A percentile compares a stretch with the other conserved stretches of the same genome.
These are phyloP conservation scores for Candida jianshihensis DNA, from an alignment of 805 yeast species.

Conservation along the genomic window DNA sequence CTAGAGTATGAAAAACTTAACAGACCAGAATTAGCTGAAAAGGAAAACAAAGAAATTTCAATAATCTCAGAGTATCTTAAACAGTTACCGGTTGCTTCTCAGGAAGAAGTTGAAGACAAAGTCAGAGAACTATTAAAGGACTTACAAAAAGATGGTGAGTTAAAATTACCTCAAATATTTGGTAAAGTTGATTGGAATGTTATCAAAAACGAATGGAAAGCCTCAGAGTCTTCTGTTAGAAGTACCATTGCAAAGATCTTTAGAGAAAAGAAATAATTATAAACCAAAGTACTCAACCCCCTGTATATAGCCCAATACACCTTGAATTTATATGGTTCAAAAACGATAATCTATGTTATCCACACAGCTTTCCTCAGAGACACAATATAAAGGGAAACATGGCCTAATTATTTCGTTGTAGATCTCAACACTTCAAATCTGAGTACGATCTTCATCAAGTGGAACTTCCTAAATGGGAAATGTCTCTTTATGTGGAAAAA, in stretches of 20 bases:
- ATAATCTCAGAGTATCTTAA: slow-evolving; percentile 34
- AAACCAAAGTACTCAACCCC: no score
- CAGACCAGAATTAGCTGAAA: slow-evolving; percentile 47
- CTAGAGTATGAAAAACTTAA: slow-evolving; percentile 37
- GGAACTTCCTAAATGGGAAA: no score
- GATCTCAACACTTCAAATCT: no score
- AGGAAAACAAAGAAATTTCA: slow-evolving; percentile 39
- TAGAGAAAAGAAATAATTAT: slow-evolving; percentile 6
- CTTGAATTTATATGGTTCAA: no score
- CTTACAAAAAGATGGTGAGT: slow-evolving; percentile 16
- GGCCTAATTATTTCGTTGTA: no score
- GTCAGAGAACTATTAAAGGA: slow-evolving; percentile 22
- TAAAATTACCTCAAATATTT: slow-evolving; percentile 25
- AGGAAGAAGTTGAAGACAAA: slow-evolving; percentile 33
- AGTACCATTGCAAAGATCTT: slow-evolving; percentile 23
- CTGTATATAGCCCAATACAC: no score
- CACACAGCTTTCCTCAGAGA: no score
- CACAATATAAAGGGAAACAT: no score
- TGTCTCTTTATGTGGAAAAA: no score
- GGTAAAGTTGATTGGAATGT: slow-evolving; percentile 26
- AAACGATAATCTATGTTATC: no score
- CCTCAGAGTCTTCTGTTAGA: slow-evolving; percentile 26
- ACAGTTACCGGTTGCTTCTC: slow-evolving; percentile 41
- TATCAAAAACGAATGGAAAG: slow-evolving; percentile 30
- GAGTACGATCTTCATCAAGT: no score